Conservation (phyloP, 2,329 filamentous ascomycete species). For the Pestalotiopsis sp. region DNA sequence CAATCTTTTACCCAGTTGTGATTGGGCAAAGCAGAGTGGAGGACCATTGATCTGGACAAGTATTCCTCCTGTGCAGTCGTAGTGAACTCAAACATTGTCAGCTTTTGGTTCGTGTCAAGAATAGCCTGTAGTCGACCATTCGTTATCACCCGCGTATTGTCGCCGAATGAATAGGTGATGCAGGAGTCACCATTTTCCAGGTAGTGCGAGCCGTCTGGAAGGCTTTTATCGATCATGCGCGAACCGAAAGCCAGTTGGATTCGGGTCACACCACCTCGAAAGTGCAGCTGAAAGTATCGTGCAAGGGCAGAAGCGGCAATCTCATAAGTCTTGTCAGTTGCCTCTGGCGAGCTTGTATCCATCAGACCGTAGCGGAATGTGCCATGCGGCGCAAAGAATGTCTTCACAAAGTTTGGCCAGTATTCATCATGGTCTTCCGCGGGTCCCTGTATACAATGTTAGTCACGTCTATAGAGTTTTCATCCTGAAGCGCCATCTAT, state of each 20-base stretch:
- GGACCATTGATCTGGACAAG: constrained; percentile 69
- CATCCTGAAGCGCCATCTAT: background rate
- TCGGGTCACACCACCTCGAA: constrained; percentile 81
- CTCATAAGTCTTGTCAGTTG: constrained; percentile 80
- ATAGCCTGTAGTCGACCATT: constrained; percentile 77
- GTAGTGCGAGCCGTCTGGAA: constrained; percentile 68
- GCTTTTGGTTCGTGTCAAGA: constrained; percentile 78
- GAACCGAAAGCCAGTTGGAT: constrained; percentile 86
- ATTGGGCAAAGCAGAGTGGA: constrained; percentile 62
- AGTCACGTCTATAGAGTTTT: background rate
- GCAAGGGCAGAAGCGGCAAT: constrained; percentile 81
- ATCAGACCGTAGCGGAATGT: constrained; percentile 76
- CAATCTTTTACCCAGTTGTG: constrained; percentile 70
- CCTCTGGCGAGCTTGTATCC: constrained; percentile 51
- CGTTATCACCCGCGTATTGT: constrained; percentile 74
- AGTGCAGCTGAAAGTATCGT: constrained; percentile 89
- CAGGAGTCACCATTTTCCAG: constrained; percentile 78
- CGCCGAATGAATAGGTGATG: constrained; percentile 87
- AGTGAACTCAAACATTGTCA: constrained; percentile 84
- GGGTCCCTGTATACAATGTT: background rate
- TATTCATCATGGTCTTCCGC: constrained; percentile 61
- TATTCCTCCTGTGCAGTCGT: constrained; percentile 81
- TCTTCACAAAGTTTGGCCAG: constrained; percentile 79
- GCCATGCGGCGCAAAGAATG: constrained; percentile 79
- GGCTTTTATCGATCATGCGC: constrained; percentile 54